Conservation (phyloP, 495 filamentous ascomycete genomes). For the Penicillium pancosmium region DNA sequence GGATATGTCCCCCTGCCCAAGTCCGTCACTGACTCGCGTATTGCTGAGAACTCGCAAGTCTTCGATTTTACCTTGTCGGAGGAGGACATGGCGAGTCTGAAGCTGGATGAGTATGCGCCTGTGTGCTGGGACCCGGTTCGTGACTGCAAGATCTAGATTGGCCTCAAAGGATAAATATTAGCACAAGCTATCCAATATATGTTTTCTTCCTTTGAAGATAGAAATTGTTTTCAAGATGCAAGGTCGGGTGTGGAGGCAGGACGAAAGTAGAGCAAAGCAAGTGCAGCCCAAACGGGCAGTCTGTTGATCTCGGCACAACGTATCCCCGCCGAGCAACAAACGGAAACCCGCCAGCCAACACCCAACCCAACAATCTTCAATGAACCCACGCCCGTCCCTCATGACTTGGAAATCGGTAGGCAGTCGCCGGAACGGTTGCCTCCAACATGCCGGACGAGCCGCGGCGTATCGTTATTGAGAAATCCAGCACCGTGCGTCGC, state of each 20-base stretch:
- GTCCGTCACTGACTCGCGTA: conserved; percentile 60
- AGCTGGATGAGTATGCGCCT: conserved; percentile 59
- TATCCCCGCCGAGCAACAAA: conserved; percentile 26
- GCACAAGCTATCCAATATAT: not conserved
- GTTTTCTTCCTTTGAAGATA: not conserved
- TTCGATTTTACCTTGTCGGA: conserved; percentile 78
- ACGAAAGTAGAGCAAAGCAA: not conserved
- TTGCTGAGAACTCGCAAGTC: conserved; percentile 72
- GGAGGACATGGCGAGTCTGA: conserved; percentile 59
- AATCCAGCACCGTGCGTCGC: conserved; percentile 47
- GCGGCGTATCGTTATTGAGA: conserved; percentile 47
- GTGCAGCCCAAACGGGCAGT: conserved; percentile 23
- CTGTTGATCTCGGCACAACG: conserved; percentile 40
- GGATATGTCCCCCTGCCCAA: conserved; percentile 67
- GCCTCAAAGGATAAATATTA: not conserved
- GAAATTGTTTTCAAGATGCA: not conserved
- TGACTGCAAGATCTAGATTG: conserved; percentile 32
- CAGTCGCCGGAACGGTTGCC: conserved; percentile 26
- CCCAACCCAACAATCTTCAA: conserved; percentile 4
- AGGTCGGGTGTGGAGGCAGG: not conserved
- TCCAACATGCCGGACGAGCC: conserved; percentile 42
- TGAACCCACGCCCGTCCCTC: conserved; percentile 9
- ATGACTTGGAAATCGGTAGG: conserved; percentile 20
- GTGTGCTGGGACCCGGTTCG: conserved; percentile 76
- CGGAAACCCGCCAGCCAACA: conserved; percentile 17